Conservation (phyloP, 2,329 filamentous ascomycete species). For the Hymenoscyphus albidus region DNA sequence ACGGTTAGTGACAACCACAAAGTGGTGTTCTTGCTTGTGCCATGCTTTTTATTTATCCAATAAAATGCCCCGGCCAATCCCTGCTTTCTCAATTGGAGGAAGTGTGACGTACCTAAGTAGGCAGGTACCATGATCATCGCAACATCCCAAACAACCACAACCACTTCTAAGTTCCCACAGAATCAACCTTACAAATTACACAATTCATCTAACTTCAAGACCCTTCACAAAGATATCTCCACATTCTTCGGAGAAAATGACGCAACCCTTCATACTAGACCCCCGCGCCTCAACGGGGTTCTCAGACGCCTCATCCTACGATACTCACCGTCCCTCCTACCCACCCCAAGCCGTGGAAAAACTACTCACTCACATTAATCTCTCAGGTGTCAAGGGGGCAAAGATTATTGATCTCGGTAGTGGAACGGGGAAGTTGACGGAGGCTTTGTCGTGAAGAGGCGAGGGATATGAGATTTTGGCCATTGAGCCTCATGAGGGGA, state of each 20-base stretch:
- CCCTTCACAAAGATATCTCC: background rate
- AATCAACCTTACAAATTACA: background rate
- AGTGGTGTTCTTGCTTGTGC: no score
- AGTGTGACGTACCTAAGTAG: background rate
- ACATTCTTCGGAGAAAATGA: conserved; percentile 7
- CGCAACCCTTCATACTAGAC: conserved; percentile 20
- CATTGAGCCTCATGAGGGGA: conserved; percentile 62
- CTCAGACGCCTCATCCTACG: conserved; percentile 60
- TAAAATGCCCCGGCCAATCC: background rate
- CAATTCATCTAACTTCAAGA: background rate
- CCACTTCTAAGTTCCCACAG: background rate
- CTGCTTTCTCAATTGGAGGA: background rate
- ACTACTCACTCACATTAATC: conserved; percentile 53
- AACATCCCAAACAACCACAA: background rate
- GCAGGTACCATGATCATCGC: background rate
- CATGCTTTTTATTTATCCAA: background rate
- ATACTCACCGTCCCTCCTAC: conserved; percentile 66
- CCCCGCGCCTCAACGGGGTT: conserved; percentile 48
- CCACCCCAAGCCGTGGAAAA: conserved; percentile 52
- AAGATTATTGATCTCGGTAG: conserved; percentile 62
- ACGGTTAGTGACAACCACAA: no score
- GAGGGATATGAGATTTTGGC: conserved; percentile 59
- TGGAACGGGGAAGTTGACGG: conserved; percentile 69
- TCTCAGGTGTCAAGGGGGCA: conserved; percentile 45
- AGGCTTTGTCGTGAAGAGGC: conserved; percentile 52